Evolutionary conservation across 2,329 filamentous ascomycete genomes (phyloP), one percentile per base, ranked within the genome.

Genomic region (Cercospora canescens): DNA sequence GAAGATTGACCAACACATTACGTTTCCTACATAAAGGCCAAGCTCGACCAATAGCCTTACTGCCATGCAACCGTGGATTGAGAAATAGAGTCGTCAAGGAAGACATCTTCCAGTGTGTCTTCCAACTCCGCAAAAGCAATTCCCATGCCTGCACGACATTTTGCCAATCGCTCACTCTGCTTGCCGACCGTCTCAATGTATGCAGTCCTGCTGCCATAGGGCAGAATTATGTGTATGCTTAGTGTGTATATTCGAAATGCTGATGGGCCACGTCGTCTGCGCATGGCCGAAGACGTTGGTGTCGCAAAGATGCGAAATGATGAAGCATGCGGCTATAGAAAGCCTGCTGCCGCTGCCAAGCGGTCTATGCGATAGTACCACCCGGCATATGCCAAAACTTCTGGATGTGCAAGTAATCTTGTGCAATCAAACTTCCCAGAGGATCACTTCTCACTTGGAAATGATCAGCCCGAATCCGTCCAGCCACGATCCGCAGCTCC

Each of bases 391-490:
- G 50, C 60, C 50, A 41, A 56, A 45, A 28, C 6, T 3, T 32
- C 28, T 3, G 32, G 60, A 7, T 55, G 52, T 62, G 60, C 60
- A 55, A 55, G 30, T 54, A 16, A n/a, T n/a, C n/a, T 54, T 54
- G 41, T 54, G 59, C 59, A 52, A 35, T 50, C 39, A 21, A 28
- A 45, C 59, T n/a, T 34, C 45, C 6, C 16, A 14, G 8, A 11
- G 18, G 26, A 35, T 28, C 28, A 54, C 11, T 39, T 35, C 52
- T 62, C 50, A 62, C 35, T 62, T 62, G 30, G 60, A 62, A 26
- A 93, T 91, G 73, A 98, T 88, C 64, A 97, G 83, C 8, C 91
- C 90, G 77, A 97, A 92, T 4, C 91, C 91, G 77, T 97, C 93
- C 24, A 97, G 81, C 92, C 92, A 96, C 57, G 86, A 77, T 39